Conservation (phyloP, 805 yeast genomes). For the Candida pseudofarinosa region DNA sequence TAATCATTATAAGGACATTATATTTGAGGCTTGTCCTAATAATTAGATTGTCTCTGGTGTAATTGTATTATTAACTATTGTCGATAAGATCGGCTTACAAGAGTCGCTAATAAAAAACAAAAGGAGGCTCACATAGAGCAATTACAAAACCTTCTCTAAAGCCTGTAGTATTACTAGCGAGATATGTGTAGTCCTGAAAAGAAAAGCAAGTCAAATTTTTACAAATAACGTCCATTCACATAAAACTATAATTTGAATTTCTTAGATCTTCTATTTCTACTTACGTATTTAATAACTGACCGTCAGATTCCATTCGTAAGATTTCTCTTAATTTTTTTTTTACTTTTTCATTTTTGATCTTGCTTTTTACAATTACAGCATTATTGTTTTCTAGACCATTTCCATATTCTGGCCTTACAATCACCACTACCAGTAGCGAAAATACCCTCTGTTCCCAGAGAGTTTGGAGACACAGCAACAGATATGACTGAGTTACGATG, state of each 20-base stretch:
- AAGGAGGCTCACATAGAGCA: too few species aligned
- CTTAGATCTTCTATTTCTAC: background rate
- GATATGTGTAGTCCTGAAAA: too few species aligned
- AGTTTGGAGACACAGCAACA: slow-evolving; percentile 84
- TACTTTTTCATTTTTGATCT: background rate
- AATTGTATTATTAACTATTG: too few species aligned
- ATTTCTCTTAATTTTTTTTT: too few species aligned
- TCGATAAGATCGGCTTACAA: too few species aligned
- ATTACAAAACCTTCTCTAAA: too few species aligned
- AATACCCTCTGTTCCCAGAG: slow-evolving; percentile 69
- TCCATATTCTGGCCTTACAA: slow-evolving; percentile 96
- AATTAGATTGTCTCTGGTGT: too few species aligned
- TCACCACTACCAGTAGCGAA: slow-evolving; percentile 98
- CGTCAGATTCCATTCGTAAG: background rate
- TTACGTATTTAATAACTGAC: background rate
- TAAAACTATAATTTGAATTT: background rate
- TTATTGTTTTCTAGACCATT: slow-evolving; percentile 53
- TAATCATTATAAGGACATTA: too few species aligned
- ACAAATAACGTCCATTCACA: background rate
- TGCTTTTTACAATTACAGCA: background rate
- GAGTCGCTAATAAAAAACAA: too few species aligned
- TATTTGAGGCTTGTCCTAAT: too few species aligned
- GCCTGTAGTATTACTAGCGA: too few species aligned
- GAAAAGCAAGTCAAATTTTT: too few species aligned
- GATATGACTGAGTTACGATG: slow-evolving; percentile 94